These are phyloP conservation scores for Parathielavia hyrcaniae DNA, from an alignment of 495 filamentous ascomycete genomes.

Conservation along the genomic window DNA sequence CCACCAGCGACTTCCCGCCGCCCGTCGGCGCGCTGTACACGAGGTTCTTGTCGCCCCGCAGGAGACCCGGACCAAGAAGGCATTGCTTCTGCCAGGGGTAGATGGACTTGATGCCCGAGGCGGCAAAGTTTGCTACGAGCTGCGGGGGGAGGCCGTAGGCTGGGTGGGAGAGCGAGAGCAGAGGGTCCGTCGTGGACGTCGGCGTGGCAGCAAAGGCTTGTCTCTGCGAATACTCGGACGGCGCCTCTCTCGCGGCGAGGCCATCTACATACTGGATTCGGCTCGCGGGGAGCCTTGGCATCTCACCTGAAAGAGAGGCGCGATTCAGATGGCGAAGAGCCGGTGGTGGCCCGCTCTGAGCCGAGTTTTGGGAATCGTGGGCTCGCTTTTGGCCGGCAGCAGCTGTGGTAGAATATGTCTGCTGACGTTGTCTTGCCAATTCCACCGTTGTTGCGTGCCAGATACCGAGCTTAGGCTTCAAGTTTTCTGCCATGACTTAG, in stretches of 20 bases:
- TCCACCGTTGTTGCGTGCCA: conserved; percentile 32
- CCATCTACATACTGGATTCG: conserved; percentile 23
- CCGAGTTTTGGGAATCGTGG: conserved; percentile 3
- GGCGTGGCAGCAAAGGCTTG: conserved; percentile 42
- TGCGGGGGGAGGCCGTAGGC: conserved; percentile 57
- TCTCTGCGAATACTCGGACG: conserved; percentile 46
- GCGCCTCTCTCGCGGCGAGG: conserved; percentile 3
- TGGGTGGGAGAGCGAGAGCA: conserved; percentile 57
- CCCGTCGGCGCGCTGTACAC: conserved; percentile 84
- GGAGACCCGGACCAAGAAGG: conserved; percentile 59
- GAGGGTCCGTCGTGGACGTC: conserved; percentile 49
- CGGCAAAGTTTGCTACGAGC: conserved; percentile 59
- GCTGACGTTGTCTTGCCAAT: conserved; percentile 16
- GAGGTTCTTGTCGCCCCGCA: conserved; percentile 61
- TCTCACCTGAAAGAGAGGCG: not conserved
- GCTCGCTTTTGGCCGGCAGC: conserved; percentile 27
- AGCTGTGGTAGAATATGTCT: conserved; percentile 11
- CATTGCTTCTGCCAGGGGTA: conserved; percentile 84
- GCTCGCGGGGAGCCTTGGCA: conserved; percentile 34
- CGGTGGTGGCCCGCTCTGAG: not conserved
- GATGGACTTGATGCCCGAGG: conserved; percentile 59
- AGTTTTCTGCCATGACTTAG: conserved; percentile 22
- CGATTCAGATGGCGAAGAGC: conserved; percentile 11
- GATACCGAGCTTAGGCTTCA: conserved; percentile 16
- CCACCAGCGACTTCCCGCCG: conserved; percentile 73